Percentiles rank a stretch among this genome's conserved stretches.
phyloP scores from a whole-genome alignment of 2,329 filamentous ascomycete genomes.

The Pseudocercospora musae region DNA sequence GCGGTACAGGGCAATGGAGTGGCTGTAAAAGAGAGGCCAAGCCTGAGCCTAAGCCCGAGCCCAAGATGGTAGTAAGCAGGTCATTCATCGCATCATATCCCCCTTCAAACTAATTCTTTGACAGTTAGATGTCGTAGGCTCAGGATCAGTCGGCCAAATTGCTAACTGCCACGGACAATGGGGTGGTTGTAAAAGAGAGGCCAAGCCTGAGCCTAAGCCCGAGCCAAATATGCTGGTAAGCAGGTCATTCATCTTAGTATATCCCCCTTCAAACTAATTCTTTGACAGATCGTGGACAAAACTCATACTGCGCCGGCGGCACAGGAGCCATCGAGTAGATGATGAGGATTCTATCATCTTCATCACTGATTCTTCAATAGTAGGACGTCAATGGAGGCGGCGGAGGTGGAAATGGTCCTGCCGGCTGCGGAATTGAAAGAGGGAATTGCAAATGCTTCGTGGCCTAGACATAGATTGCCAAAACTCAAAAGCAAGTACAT shows the following conservation, averaged over 20 bases:
- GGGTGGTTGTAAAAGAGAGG: background rate
- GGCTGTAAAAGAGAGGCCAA: background rate
- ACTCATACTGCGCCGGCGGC: too few species aligned
- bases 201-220: background rate
- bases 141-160: background rate
- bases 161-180: background rate
- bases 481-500: background rate
- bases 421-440: too few species aligned
- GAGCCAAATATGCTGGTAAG: background rate
- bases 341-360: background rate
- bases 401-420: too few species aligned
- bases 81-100: too few species aligned
- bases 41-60: background rate
- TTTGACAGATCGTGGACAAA: background rate
- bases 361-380: background rate
- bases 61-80: conserved; percentile 65
- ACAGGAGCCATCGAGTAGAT: too few species aligned
- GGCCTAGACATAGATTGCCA: background rate
- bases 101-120: too few species aligned
- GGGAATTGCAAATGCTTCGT: too few species aligned
- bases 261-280: background rate
- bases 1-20: background rate
- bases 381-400: background rate
- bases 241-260: too few species aligned
- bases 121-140: background rate